A percentile compares a stretch with the other conserved stretches of the same genome.
Evolutionary conservation across 2,329 filamentous ascomycete species (phyloP).

Genomic region (Lomentospora prolificans): DNA sequence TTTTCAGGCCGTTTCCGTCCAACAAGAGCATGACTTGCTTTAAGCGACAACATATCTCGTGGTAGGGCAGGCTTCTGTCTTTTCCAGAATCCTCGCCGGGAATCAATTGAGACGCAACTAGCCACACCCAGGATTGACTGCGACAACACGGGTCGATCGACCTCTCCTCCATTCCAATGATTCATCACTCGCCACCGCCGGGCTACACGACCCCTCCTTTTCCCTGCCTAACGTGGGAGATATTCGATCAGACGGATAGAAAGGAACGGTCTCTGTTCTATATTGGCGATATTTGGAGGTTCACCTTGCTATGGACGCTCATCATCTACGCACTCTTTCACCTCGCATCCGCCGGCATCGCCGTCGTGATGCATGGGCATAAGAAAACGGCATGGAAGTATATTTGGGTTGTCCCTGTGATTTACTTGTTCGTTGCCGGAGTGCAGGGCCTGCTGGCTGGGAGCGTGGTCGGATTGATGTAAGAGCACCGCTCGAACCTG

Average conservation of each 20-base stretch:
- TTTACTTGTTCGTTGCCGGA: slow-evolving; percentile 63
- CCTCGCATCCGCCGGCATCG: slow-evolving; percentile 59
- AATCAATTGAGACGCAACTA: neutral
- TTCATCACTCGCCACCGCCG: slow-evolving; percentile 23
- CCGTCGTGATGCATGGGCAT: slow-evolving; percentile 59
- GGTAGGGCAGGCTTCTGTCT: neutral
- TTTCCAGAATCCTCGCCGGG: neutral
- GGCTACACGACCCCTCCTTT: slow-evolving; percentile 61
- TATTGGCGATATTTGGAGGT: slow-evolving; percentile 71
- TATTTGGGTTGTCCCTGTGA: slow-evolving; percentile 61
- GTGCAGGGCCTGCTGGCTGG: slow-evolving; percentile 72
- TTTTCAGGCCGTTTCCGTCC: neutral
- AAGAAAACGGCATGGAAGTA: slow-evolving; percentile 47
- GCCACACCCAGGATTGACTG: neutral
- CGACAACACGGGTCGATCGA: no score
- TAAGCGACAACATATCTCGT: neutral
- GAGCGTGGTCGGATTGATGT: slow-evolving; percentile 74
- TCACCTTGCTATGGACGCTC: slow-evolving; percentile 79
- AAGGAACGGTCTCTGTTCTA: slow-evolving; percentile 56
- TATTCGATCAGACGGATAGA: slow-evolving; percentile 32
- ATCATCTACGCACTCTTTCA: slow-evolving; percentile 71
- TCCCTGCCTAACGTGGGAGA: slow-evolving; percentile 72
- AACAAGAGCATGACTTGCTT: neutral
- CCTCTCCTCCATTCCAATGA: no score
- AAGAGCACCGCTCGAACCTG: slow-evolving; percentile 22